These are phyloP conservation scores for Diaporthe vaccinii DNA, from an alignment of 2,329 filamentous ascomycete genomes.

Conservation along the genomic window DNA sequence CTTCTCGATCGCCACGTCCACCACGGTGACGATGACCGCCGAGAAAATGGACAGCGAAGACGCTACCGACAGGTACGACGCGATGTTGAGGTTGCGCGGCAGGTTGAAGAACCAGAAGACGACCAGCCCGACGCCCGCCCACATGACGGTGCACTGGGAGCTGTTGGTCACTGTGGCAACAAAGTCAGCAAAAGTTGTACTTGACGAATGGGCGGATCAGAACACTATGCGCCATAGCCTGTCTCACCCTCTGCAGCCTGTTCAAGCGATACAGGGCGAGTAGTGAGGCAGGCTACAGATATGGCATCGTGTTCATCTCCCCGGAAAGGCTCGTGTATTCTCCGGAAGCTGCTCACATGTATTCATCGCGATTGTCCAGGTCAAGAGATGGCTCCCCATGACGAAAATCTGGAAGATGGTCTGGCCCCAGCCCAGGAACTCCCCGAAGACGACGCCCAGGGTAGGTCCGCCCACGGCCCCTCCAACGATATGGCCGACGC, in stretches of 20 bases:
- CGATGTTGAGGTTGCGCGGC: slow-evolving; percentile 73
- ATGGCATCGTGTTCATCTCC: neutral
- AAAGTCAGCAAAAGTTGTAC: neutral
- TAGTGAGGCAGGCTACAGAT: no score
- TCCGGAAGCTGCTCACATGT: slow-evolving; percentile 48
- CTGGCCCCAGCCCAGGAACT: slow-evolving; percentile 71
- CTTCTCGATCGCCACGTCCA: slow-evolving; percentile 67
- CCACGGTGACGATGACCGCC: slow-evolving; percentile 74
- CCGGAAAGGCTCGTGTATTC: no score
- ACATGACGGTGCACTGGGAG: slow-evolving; percentile 74
- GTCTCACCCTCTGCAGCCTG: neutral
- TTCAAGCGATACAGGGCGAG: neutral
- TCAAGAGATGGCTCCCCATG: slow-evolving; percentile 78
- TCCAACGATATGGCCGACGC: slow-evolving; percentile 72
- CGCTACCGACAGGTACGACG: slow-evolving; percentile 72
- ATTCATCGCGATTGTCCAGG: slow-evolving; percentile 77
- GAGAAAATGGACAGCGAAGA: slow-evolving; percentile 70
- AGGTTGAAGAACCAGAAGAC: slow-evolving; percentile 71
- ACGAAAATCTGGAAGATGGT: slow-evolving; percentile 75
- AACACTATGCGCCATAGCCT: neutral
- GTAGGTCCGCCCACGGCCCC: slow-evolving; percentile 50
- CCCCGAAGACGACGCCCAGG: slow-evolving; percentile 67
- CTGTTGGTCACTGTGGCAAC: slow-evolving; percentile 61
- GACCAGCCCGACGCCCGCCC: slow-evolving; percentile 70
- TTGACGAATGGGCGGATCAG: neutral